These are phyloP conservation scores for Globisporangium acanthophoron DNA, from an alignment of 352 stramenopile species.

Conservation along the genomic window DNA sequence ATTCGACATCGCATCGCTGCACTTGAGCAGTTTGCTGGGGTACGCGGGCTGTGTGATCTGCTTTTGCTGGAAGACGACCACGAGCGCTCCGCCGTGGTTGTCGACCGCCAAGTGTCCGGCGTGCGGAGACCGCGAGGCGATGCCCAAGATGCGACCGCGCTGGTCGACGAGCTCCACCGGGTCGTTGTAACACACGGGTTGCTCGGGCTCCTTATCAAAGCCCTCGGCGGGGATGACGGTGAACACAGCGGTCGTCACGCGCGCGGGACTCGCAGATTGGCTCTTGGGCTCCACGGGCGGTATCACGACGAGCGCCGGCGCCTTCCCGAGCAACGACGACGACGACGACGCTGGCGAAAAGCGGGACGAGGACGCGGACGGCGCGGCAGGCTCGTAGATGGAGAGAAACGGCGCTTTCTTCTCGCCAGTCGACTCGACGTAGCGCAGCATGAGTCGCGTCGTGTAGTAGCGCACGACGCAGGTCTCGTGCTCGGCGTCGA, in stretches of 20 bases:
- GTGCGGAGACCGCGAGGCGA: conserved; percentile 19
- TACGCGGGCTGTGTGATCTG: not conserved
- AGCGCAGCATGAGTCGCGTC: conserved; percentile 26
- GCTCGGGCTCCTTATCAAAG: conserved; percentile 28
- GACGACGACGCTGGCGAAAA: not conserved
- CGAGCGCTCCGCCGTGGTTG: conserved; percentile 23
- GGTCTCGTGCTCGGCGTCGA: conserved; percentile 18
- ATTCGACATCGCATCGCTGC: not conserved
- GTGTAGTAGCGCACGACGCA: conserved; percentile 31
- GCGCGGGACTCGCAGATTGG: not conserved
- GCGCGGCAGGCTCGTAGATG: conserved; percentile 15
- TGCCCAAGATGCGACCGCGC: conserved; percentile 24
- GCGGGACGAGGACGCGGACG: not conserved
- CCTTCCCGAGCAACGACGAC: conserved; percentile 16
- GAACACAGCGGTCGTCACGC: conserved; percentile 21
- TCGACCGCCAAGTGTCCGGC: conserved; percentile 26
- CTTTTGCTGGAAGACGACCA: conserved; percentile 25
- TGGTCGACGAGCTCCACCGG: conserved; percentile 31
- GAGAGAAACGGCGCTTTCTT: conserved; percentile 14
- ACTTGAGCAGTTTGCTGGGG: conserved; percentile 7
- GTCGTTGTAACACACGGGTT: conserved; percentile 39
- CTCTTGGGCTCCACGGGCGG: conserved; percentile 10
- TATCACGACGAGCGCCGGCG: conserved; percentile 23
- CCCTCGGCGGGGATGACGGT: conserved; percentile 30
- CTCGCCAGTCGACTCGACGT: not conserved